A percentile compares a stretch with the other conserved stretches of the same genome.
Evolutionary conservation across 352 stramenopile genomes (phyloP).

Genomic region (Pythium aristosporum): DNA sequence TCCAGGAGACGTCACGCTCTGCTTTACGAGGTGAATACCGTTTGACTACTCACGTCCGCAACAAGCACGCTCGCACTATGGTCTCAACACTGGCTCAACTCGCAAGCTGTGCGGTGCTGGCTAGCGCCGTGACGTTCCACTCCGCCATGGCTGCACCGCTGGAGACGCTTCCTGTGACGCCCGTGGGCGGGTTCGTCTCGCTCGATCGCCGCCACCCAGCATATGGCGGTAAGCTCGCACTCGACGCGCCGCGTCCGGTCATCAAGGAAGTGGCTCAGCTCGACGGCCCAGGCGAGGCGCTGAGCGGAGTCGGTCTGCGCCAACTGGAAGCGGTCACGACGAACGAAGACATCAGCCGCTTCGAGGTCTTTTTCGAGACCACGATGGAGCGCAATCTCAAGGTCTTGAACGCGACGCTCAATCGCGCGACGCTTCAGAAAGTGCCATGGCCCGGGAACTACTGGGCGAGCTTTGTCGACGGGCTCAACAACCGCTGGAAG

Average conservation of each 20-base stretch:
- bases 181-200: background rate
- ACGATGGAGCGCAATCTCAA: conserved; percentile 3
- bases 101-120: background rate
- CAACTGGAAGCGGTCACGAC: conserved; percentile 1
- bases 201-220: conserved; percentile 3
- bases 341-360: conserved; percentile 1
- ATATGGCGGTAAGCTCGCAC: background rate
- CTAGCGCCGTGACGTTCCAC: conserved; percentile 1
- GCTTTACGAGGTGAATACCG: background rate
- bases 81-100: conserved; percentile 4
- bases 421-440: background rate
- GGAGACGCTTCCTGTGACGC: background rate
- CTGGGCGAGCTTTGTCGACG: conserved; percentile 59
- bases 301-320: background rate
- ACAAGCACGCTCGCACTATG: background rate
- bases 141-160: conserved; percentile 2
- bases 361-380: background rate
- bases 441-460: conserved; percentile 56
- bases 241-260: conserved; percentile 1
- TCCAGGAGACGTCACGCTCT: too few species aligned
- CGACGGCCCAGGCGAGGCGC: too few species aligned
- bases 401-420: conserved; percentile 7
- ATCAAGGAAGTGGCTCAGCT: conserved; percentile 1
- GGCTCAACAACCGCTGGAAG: conserved; percentile 58
- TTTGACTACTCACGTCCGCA: background rate